A percentile compares a stretch with the other conserved stretches of the same genome.
These are phyloP conservation scores for Delonix regia DNA, from an alignment of 306 rosid genomes.

Conservation along the genomic window DNA sequence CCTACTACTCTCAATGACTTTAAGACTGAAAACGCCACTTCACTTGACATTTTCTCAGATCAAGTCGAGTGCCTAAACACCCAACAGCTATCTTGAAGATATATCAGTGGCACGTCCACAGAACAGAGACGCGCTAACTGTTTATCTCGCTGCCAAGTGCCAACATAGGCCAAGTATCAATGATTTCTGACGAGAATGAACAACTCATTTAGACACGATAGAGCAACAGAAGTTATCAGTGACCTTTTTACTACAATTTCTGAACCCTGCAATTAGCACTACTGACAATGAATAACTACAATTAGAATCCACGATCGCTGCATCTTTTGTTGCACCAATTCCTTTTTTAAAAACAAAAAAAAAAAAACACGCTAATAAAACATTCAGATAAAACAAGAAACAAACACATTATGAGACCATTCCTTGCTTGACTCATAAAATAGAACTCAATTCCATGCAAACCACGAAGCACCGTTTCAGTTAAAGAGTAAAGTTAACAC, in stretches of 20 bases:
- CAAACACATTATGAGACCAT: neutral
- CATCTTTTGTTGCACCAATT: too few relatives aligned
- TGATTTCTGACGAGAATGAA: neutral
- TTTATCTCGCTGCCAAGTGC: too few relatives aligned
- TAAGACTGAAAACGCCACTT: too few relatives aligned
- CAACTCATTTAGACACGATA: neutral
- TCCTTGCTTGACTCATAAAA: neutral
- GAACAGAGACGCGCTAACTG: neutral
- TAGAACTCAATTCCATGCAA: neutral
- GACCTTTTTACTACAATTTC: neutral
- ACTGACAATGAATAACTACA: neutral
- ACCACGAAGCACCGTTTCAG: neutral
- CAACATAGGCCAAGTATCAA: neutral
- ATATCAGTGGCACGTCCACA: neutral
- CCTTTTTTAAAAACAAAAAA: neutral
- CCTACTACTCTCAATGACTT: too few relatives aligned
- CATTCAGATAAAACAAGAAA: neutral
- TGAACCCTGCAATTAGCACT: neutral
- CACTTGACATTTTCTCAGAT: neutral
- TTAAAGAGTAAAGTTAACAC: neutral
- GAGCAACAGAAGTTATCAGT: neutral
- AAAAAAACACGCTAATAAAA: neutral
- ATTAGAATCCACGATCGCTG: neutral
- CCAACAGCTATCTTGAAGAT: neutral
- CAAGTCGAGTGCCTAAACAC: neutral